Percentiles rank a stretch among this genome's conserved stretches.
These are phyloP conservation scores for Myriangium duriaei DNA, from an alignment of 2,329 filamentous ascomycete genomes.

Conservation along the genomic window DNA sequence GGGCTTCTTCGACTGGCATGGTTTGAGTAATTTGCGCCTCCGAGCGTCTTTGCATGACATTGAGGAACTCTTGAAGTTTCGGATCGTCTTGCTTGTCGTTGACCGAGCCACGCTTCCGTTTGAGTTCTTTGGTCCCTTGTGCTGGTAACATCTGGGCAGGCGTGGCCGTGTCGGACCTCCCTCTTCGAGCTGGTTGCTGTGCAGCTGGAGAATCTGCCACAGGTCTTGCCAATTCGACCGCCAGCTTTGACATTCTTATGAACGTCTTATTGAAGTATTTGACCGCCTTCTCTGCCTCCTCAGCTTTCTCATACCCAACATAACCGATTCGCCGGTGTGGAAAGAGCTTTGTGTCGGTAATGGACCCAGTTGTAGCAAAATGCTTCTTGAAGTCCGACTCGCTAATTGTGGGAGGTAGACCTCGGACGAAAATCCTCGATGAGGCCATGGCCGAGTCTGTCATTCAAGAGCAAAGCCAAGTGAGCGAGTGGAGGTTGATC, in stretches of 20 bases:
- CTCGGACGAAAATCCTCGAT: slow-evolving; percentile 60
- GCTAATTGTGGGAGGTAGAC: slow-evolving; percentile 72
- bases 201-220: slow-evolving; percentile 35
- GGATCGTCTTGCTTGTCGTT: slow-evolving; percentile 46
- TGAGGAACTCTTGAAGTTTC: slow-evolving; percentile 75
- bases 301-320: slow-evolving; percentile 76
- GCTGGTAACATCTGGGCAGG: background rate
- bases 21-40: slow-evolving; percentile 29
- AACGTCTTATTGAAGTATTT: slow-evolving; percentile 94
- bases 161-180: background rate
- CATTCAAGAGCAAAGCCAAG: background rate
- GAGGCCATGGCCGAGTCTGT: slow-evolving; percentile 38
- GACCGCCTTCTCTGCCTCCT: slow-evolving; percentile 70
- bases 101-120: slow-evolving; percentile 52
- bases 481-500: background rate
- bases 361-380: slow-evolving; percentile 59
- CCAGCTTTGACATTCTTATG: slow-evolving; percentile 89
- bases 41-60: slow-evolving; percentile 59
- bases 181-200: slow-evolving; percentile 1
- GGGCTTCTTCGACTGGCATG: slow-evolving; percentile 4
- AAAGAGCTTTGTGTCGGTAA: slow-evolving; percentile 90
- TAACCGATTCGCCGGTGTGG: slow-evolving; percentile 85
- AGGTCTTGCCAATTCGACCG: slow-evolving; percentile 75
- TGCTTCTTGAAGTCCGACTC: slow-evolving; percentile 81
- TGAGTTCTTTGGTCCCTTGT: slow-evolving; percentile 29